Conservation (phyloP, 2,329 filamentous ascomycete species). For the Hymenoscyphus infarciens region DNA sequence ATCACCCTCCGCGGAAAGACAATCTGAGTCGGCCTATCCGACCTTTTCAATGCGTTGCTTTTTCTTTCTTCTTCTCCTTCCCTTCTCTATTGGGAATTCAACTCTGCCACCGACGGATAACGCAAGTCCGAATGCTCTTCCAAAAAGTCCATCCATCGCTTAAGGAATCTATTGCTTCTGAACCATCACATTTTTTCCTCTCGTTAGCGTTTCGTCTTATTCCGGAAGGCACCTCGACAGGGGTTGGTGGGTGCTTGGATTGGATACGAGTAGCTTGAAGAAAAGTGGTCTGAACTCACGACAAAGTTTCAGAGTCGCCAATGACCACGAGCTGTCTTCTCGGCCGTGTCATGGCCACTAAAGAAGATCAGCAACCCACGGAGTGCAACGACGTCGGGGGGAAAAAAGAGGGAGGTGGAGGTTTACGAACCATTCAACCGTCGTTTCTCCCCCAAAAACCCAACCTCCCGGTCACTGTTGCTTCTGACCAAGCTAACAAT, state of each 20-base stretch:
- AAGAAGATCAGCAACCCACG: conserved; percentile 8
- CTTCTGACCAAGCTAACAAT: conserved; percentile 92
- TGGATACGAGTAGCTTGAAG: conserved; percentile 12
- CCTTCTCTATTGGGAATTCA: conserved; percentile 26
- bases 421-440: conserved; percentile 75
- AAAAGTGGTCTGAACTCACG: conserved; percentile 51
- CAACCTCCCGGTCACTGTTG: conserved; percentile 82
- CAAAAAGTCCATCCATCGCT: conserved; percentile 85
- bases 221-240: conserved; percentile 17
- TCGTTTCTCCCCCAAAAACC: conserved; percentile 88
- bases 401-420: conserved; percentile 7
- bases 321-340: conserved; percentile 87
- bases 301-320: conserved; percentile 90
- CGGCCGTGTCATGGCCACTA: conserved; percentile 95
- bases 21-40: not conserved
- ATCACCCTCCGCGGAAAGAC: conserved; percentile 2
- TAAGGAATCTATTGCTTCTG: conserved; percentile 82
- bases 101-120: conserved; percentile 65
- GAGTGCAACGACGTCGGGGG: not conserved
- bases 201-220: conserved; percentile 25
- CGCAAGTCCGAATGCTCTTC: conserved; percentile 87
- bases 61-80: no score
- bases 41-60: not conserved
- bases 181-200: conserved; percentile 26
- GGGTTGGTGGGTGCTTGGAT: conserved; percentile 8